Percentiles rank a stretch among this genome's conserved stretches.
phyloP scores from a whole-genome alignment of 164 flowering plant species.

The Macadamia tetraphylla region DNA sequence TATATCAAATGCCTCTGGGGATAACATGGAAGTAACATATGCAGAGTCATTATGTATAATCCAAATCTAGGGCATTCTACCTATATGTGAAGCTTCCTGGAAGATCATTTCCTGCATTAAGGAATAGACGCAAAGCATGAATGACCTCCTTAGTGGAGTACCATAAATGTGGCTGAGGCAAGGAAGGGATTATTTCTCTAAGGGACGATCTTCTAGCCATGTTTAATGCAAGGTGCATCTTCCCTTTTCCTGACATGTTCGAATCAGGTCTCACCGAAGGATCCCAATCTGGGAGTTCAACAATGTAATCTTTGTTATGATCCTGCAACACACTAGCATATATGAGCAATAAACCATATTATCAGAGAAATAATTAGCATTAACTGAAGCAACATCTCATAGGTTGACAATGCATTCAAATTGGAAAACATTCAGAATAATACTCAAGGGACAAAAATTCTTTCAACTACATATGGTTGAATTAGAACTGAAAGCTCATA shows the following conservation, averaged over 20 bases:
- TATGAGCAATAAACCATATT: neutral
- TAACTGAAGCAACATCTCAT: neutral
- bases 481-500: neutral
- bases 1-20: neutral
- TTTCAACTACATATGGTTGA: neutral
- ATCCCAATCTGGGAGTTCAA: constrained; percentile 84
- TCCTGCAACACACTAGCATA: constrained; percentile 43
- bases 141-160: constrained; percentile 59
- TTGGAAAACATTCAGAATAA: neutral
- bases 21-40: neutral
- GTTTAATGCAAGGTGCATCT: constrained; percentile 16
- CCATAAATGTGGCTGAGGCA: constrained; percentile 84
- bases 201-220: constrained; percentile 40
- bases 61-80: constrained; percentile 23
- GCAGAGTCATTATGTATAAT: neutral
- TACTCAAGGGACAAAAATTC: too few species aligned
- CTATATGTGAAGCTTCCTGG: constrained; percentile 73
- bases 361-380: neutral
- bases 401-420: neutral
- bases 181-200: constrained; percentile 31
- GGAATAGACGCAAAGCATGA: constrained; percentile 56
- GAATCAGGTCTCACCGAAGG: constrained; percentile 39
- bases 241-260: constrained; percentile 13
- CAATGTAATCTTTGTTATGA: constrained; percentile 85
- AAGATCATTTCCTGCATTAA: constrained; percentile 61